Evolutionary conservation across 78 protist genomes (phyloP).

Genomic region (Dictyostelium purpureum): DNA sequence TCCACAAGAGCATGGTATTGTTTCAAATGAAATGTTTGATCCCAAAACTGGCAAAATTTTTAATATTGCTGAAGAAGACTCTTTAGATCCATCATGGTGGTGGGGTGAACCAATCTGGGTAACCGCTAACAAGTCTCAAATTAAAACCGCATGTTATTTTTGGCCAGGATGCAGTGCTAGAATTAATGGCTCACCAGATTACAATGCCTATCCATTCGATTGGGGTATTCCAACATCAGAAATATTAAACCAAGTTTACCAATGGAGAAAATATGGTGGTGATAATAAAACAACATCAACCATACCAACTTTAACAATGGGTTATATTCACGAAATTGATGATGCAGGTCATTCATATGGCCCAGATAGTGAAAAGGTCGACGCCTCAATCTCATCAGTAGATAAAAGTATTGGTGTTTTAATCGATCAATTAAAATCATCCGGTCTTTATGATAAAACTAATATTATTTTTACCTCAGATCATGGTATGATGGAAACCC

Average conservation of each 20-base stretch:
- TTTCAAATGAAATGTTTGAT: constrained; percentile 13
- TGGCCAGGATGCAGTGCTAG: constrained; percentile 25
- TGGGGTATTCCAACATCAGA: not conserved
- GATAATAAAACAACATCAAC: not conserved
- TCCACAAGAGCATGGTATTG: constrained; percentile 35
- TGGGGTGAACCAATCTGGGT: constrained; percentile 57
- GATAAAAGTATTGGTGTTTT: constrained; percentile 2
- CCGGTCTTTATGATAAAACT: not conserved
- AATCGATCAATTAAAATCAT: not conserved
- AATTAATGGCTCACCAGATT: not conserved
- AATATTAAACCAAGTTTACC: not conserved
- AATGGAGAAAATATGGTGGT: not conserved
- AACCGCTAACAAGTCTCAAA: not conserved
- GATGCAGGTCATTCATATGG: constrained; percentile 19
- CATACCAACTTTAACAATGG: constrained; percentile 34
- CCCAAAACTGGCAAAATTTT: not conserved
- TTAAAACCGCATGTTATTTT: constrained; percentile 7
- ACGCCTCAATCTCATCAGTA: not conserved
- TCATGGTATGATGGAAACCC: constrained; percentile 10
- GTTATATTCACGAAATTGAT: constrained; percentile 26
- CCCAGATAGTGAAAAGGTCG: not conserved
- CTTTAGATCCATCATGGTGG: not conserved
- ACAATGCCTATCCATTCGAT: not conserved
- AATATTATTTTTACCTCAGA: constrained; percentile 38
- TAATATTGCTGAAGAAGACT: too few relatives aligned